phyloP scores from a whole-genome alignment of 2,329 filamentous ascomycete species.

The Clarireedia hainanense region DNA sequence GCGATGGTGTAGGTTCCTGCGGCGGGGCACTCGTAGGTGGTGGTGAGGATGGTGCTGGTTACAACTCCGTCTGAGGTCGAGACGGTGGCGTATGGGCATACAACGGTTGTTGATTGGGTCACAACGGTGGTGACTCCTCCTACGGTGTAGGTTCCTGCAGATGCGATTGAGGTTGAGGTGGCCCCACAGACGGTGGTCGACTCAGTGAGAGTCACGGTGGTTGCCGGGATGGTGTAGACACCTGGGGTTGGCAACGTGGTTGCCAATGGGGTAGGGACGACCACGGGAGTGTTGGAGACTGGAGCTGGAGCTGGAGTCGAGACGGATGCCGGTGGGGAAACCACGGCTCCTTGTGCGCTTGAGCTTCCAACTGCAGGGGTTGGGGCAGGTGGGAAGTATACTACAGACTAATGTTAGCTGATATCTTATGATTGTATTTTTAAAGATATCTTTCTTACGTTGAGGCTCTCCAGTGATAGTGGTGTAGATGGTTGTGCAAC shows the following conservation, averaged over 20 bases:
- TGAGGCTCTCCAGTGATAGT: conserved; percentile 61
- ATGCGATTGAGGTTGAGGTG: conserved; percentile 51
- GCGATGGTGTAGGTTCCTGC: conserved; percentile 71
- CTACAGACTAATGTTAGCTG: conserved; percentile 8
- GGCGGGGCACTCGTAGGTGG: conserved; percentile 65
- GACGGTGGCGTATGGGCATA: conserved; percentile 61
- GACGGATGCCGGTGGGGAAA: conserved; percentile 6
- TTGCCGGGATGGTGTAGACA: conserved; percentile 68
- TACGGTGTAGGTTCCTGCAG: conserved; percentile 58
- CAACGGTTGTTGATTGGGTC: conserved; percentile 55
- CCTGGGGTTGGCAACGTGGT: conserved; percentile 56
- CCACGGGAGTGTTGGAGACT: conserved; percentile 29
- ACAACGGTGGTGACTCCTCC: conserved; percentile 69
- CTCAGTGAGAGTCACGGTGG: conserved; percentile 59
- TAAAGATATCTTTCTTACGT: conserved; percentile 40
- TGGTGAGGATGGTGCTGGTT: conserved; percentile 60
- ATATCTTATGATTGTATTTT: neutral
- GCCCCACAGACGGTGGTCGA: conserved; percentile 60
- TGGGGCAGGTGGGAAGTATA: conserved; percentile 21
- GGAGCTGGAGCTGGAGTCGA: conserved; percentile 10
- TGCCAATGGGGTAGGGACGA: conserved; percentile 39
- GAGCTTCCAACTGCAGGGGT: neutral
- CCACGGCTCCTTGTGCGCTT: neutral
- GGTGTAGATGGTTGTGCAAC: conserved; percentile 68
- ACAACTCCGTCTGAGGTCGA: conserved; percentile 50